Base-by-base conservation (phyloP, 306 rosid genomes). In the Potentilla sterilis region DNA sequence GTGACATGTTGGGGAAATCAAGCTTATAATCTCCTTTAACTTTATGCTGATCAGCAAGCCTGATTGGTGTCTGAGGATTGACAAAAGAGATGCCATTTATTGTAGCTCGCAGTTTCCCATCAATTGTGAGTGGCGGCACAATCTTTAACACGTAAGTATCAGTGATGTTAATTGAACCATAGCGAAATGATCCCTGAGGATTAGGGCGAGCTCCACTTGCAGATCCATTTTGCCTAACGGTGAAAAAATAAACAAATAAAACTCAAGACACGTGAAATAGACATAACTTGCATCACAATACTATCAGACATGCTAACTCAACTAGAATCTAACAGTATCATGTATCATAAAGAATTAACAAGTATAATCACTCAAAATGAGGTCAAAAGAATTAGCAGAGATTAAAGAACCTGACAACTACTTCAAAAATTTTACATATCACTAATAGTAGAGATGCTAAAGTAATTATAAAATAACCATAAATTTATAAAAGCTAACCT, bases 201-300 rank as follows among this genome's bases (percentile, higher is more conserved):
- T 92, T 94, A 54, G 97, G 97, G 24, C 96, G 96, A 72, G 97
- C 97, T 74, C 98, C 98, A 83, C 98, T 94, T 16, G 98, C 87
- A 48, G 93, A 81, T 62, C 89, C 85, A 70, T 94, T 94, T 88
- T 80, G 91, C 89, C 97, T 94, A 74, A 73, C 22, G 76, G 75
- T 75, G 43, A 38, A 64, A 41, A 61, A 68, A 63, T 65, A 52
- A 44, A 8, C 0, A 44, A 44, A 55, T 69, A 68, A 44, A 43
- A 51, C 65, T 34, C 74, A 35, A 83, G 69, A 72, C 15, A 52
- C 1, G 42, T n/a, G 37, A 38, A 28, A 21, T 19, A 65, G 58
- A 18, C 46, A 24, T 3, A 18, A n/a, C 57, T 6, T 6, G 5
- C 16, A 62, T 21, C 67, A 32, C 42, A 62, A 9, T 32, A 32